Evolutionary conservation across 306 rosid genomes (phyloP).

Genomic region (Cicer bijugum): DNA sequence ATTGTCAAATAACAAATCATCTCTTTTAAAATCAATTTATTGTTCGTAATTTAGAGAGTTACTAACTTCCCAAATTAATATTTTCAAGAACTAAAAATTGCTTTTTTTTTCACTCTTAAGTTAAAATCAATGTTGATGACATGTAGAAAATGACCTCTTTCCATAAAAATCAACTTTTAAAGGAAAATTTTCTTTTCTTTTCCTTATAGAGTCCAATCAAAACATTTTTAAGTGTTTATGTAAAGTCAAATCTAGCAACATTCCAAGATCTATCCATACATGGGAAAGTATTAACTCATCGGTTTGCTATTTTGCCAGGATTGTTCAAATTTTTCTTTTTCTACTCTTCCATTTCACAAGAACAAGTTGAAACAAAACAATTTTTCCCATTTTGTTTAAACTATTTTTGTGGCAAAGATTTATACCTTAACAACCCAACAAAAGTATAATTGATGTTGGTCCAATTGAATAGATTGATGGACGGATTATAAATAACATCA

Average conservation of each 20-base stretch:
- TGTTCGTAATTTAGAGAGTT: no score
- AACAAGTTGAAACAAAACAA: slow-evolving; percentile 30
- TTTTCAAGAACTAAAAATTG: no score
- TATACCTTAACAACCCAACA: background rate
- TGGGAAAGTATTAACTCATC: background rate
- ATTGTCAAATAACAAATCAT: no score
- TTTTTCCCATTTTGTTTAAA: background rate
- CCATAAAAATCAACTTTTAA: background rate
- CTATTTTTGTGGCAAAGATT: background rate
- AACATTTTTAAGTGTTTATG: background rate
- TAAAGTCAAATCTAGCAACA: slow-evolving; percentile 46
- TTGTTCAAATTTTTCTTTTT: background rate
- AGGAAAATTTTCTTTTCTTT: background rate
- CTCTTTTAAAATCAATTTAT: no score
- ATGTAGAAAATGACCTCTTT: slow-evolving; percentile 30
- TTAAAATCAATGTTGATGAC: slow-evolving; percentile 27
- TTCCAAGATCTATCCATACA: background rate
- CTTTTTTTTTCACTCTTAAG: no score
- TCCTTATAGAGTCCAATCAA: slow-evolving; percentile 16
- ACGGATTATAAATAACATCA: no score
- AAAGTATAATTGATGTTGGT: background rate
- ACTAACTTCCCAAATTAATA: no score
- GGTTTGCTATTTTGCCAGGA: background rate
- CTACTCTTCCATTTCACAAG: slow-evolving; percentile 4
- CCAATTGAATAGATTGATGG: no score